phyloP scores from a whole-genome alignment of 257 asterid genomes.

The Solanum corneliomulleri region DNA sequence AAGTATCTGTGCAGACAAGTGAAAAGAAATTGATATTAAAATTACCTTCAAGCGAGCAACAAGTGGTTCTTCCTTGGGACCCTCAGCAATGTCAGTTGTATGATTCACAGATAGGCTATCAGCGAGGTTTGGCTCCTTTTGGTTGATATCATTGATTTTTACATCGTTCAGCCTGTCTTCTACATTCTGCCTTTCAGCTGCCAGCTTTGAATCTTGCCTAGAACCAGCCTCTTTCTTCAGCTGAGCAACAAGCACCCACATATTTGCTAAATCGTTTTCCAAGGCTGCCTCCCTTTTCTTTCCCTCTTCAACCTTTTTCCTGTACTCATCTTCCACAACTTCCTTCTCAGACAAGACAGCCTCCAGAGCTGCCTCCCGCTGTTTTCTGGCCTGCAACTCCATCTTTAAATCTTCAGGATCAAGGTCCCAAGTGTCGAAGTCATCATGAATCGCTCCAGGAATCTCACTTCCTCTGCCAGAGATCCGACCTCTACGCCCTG shows the following conservation, averaged over 20 bases:
- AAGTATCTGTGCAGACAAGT: background rate
- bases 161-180: constrained; percentile 17
- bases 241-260: constrained; percentile 99
- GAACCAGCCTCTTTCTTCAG: constrained; percentile 64
- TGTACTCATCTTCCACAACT: constrained; percentile 62
- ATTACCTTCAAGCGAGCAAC: constrained; percentile 87
- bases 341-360: constrained; percentile 90
- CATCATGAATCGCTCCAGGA: constrained; percentile 46
- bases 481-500: constrained; percentile 52
- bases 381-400: constrained; percentile 89
- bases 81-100: constrained; percentile 20
- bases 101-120: constrained; percentile 25
- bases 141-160: constrained; percentile 30
- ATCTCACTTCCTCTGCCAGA: constrained; percentile 43
- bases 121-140: constrained; percentile 23
- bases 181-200: constrained; percentile 23
- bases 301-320: constrained; percentile 71
- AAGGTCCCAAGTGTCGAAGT: constrained; percentile 70
- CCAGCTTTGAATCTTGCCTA: constrained; percentile 27
- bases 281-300: constrained; percentile 85
- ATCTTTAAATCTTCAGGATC: constrained; percentile 69
- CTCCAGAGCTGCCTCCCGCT: constrained; percentile 78
- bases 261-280: constrained; percentile 93
- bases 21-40: background rate
- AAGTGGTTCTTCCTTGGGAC: constrained; percentile 74